Conservation (phyloP, 352 stramenopile species). For the Pythium vanterpoolii region DNA sequence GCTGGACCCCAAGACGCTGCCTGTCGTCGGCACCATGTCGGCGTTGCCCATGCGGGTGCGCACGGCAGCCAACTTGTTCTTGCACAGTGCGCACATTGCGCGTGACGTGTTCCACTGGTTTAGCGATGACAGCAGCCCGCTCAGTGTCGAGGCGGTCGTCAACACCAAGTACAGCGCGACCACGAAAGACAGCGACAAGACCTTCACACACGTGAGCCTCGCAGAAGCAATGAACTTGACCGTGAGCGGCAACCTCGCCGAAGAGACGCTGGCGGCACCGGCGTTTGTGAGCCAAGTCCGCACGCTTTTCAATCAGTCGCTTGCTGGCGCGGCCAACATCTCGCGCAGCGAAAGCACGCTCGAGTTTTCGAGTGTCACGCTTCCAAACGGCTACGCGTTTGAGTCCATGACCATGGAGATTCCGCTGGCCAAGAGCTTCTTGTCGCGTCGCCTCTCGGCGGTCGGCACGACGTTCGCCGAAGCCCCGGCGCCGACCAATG, state of each 20-base stretch:
- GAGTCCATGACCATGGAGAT: conserved; percentile 20
- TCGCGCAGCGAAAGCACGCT: conserved; percentile 13
- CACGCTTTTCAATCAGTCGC: conserved; percentile 13
- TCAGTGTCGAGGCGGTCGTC: conserved; percentile 2
- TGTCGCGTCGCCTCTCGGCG: conserved; percentile 6
- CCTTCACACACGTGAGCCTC: conserved; percentile 3
- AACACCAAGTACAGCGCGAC: conserved; percentile 1
- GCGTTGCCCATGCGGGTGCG: conserved; percentile 11
- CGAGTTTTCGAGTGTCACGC: conserved; percentile 8
- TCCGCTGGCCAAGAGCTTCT: background rate
- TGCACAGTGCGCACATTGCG: conserved; percentile 4
- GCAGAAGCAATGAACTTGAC: conserved; percentile 11
- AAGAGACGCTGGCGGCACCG: background rate
- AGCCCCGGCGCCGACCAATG: background rate
- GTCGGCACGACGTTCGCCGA: conserved; percentile 2
- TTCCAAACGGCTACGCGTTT: conserved; percentile 8
- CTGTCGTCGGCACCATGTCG: background rate
- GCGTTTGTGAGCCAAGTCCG: conserved; percentile 7
- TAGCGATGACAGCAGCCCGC: conserved; percentile 3
- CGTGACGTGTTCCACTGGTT: conserved; percentile 14
- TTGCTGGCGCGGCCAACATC: conserved; percentile 10
- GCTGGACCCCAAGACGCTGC: background rate
- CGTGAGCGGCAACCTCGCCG: background rate
- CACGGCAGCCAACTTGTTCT: conserved; percentile 12
- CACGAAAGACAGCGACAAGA: background rate